A percentile compares a stretch with the other conserved stretches of the same genome.
Conservation (phyloP, 2,329 filamentous ascomycete species). For the Elsinoe necatrix region DNA sequence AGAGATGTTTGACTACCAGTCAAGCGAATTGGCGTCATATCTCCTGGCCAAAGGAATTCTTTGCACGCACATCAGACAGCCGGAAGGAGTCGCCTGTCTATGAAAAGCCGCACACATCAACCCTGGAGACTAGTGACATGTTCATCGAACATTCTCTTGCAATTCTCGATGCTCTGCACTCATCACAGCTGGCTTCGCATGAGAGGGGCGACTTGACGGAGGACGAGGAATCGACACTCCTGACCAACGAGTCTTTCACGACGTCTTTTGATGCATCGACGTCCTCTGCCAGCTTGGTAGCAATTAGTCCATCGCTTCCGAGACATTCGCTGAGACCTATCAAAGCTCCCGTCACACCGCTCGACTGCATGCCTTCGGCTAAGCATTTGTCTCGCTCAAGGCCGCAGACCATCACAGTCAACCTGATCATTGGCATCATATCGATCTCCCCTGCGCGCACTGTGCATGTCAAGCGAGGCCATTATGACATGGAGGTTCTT, state of each 20-base stretch:
- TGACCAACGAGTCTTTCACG: conserved; percentile 32
- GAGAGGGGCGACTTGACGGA: conserved; percentile 16
- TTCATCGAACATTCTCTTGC: conserved; percentile 75
- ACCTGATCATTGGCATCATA: conserved; percentile 72
- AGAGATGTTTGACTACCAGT: conserved; percentile 18
- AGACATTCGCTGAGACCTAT: conserved; percentile 22
- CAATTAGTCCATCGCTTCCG: conserved; percentile 1
- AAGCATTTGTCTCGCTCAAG: conserved; percentile 55
- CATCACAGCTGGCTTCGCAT: conserved; percentile 46
- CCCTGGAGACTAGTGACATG: conserved; percentile 37
- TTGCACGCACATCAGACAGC: conserved; percentile 3
- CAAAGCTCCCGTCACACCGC: conserved; percentile 48
- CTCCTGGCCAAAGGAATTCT: conserved; percentile 13
- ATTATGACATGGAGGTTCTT: conserved; percentile 51
- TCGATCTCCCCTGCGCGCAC: conserved; percentile 58
- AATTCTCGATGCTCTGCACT: conserved; percentile 56
- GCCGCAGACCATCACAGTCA: conserved; percentile 74
- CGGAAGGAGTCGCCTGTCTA: not conserved
- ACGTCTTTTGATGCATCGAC: conserved; percentile 24
- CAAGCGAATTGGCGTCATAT: conserved; percentile 25
- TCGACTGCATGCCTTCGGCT: conserved; percentile 63
- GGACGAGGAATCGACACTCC: conserved; percentile 29
- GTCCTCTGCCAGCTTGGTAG: conserved; percentile 18
- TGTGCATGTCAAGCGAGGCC: conserved; percentile 56
- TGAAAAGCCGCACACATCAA: not conserved